These are phyloP conservation scores for Lipomyces sp. DNA, from an alignment of 805 yeast genomes.

Conservation along the genomic window DNA sequence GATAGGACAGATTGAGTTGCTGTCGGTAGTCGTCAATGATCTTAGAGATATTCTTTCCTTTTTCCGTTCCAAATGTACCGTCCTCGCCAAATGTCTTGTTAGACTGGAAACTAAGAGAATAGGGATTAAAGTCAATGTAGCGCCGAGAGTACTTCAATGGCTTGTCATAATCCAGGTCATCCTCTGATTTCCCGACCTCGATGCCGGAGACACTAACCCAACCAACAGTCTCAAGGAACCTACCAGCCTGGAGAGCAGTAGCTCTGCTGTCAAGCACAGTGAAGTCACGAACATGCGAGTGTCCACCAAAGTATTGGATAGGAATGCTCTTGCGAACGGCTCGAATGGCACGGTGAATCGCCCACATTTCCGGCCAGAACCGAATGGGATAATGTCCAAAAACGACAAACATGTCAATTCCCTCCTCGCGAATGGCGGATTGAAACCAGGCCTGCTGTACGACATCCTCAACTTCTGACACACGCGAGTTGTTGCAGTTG, in stretches of 20 bases:
- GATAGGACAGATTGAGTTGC: constrained; percentile 51
- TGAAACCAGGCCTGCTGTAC: constrained; percentile 64
- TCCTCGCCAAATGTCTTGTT: constrained; percentile 30
- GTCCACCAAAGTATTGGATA: constrained; percentile 92
- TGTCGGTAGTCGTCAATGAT: constrained; percentile 46
- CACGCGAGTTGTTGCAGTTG: constrained; percentile 58
- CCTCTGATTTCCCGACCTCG: constrained; percentile 13
- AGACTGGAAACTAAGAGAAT: constrained; percentile 67
- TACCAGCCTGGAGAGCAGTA: constrained; percentile 85
- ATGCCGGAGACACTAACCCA: constrained; percentile 58
- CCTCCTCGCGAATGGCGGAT: constrained; percentile 41
- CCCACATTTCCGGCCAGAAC: constrained; percentile 52
- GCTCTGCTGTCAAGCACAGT: constrained; percentile 60
- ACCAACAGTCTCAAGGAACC: constrained; percentile 92
- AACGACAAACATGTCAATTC: constrained; percentile 64
- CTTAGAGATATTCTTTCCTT: constrained; percentile 51
- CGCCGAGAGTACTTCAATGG: constrained; percentile 48
- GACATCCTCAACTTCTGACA: constrained; percentile 56
- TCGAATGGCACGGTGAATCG: constrained; percentile 53
- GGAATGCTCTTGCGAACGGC: constrained; percentile 54
- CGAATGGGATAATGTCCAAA: constrained; percentile 80
- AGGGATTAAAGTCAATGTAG: constrained; percentile 77
- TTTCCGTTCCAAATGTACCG: constrained; percentile 49
- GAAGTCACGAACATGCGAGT: constrained; percentile 87
- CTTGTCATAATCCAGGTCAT: constrained; percentile 32